Evolutionary conservation across 2,329 filamentous ascomycete species (phyloP).

Genomic region (Colletotrichum cuscutae): DNA sequence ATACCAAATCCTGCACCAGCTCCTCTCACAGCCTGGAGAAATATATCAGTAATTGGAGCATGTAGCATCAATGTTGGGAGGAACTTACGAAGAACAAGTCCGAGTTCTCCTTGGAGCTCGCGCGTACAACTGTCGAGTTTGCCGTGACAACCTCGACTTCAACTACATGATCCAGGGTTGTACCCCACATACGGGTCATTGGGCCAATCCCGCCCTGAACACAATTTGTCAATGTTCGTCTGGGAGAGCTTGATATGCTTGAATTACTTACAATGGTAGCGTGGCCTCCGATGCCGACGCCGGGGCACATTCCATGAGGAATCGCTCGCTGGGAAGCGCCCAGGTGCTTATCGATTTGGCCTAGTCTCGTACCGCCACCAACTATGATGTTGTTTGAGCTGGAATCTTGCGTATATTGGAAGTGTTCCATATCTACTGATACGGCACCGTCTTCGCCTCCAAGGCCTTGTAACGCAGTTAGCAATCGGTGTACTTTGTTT

Average conservation of each 20-base stretch:
- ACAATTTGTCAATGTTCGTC: not conserved
- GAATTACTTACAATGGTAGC: conserved; percentile 59
- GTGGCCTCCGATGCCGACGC: conserved; percentile 67
- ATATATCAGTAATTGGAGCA: not conserved
- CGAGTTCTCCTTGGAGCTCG: conserved; percentile 36
- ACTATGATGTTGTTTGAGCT: conserved; percentile 58
- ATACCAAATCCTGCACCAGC: conserved; percentile 52
- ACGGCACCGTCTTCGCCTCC: conserved; percentile 62
- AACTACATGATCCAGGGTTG: conserved; percentile 63
- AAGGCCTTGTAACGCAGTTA: conserved; percentile 42
- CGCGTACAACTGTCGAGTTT: conserved; percentile 39
- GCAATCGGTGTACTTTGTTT: not conserved
- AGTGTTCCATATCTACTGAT: conserved; percentile 63
- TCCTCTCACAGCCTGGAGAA: conserved; percentile 39
- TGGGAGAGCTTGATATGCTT: not conserved
- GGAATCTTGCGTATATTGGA: conserved; percentile 66
- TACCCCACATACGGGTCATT: conserved; percentile 68
- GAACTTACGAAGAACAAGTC: conserved; percentile 42
- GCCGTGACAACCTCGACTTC: conserved; percentile 48
- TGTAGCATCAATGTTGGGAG: not conserved
- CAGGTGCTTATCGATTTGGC: conserved; percentile 60
- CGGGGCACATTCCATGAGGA: conserved; percentile 67
- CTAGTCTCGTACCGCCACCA: conserved; percentile 62
- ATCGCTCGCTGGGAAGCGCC: conserved; percentile 64
- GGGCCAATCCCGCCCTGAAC: conserved; percentile 65